These are phyloP conservation scores for Dryadomyces quercivorus DNA, from an alignment of 2,329 filamentous ascomycete genomes.

Conservation along the genomic window DNA sequence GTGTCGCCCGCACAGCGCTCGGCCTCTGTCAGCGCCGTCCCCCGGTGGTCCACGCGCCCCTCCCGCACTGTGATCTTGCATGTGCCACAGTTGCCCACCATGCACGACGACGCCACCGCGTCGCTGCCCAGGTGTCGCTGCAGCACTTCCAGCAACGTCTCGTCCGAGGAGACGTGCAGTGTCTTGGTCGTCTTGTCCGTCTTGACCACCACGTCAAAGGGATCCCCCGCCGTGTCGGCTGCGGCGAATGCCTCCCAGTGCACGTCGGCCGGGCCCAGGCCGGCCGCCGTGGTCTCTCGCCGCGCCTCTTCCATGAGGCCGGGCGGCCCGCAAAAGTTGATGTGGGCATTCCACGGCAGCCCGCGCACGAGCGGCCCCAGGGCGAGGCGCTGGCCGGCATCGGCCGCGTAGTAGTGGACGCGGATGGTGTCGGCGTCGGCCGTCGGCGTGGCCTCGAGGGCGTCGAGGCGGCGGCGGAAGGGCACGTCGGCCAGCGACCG, in stretches of 20 bases:
- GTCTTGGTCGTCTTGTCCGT: constrained; percentile 17
- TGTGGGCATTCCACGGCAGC: constrained; percentile 39
- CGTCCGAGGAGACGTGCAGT: constrained; percentile 33
- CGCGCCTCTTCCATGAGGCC: constrained; percentile 42
- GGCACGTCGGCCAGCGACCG: constrained; percentile 38
- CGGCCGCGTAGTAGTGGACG: constrained; percentile 35
- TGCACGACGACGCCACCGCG: constrained; percentile 35
- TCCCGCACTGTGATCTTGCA: constrained; percentile 30
- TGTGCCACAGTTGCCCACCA: constrained; percentile 42
- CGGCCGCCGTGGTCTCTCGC: constrained; percentile 25
- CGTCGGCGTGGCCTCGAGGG: constrained; percentile 17
- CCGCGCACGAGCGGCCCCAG: constrained; percentile 30
- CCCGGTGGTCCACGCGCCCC: constrained; percentile 36
- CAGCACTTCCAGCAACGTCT: constrained; percentile 37
- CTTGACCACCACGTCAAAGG: constrained; percentile 45
- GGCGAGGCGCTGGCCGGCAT: constrained; percentile 38
- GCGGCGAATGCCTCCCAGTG: constrained; percentile 47
- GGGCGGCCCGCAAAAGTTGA: constrained; percentile 49
- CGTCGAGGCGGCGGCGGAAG: constrained; percentile 34
- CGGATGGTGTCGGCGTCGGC: constrained; percentile 18
- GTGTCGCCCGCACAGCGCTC: constrained; percentile 24
- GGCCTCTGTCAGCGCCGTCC: constrained; percentile 31
- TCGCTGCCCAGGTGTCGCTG: constrained; percentile 26
- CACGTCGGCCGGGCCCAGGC: constrained; percentile 36
- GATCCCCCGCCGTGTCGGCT: constrained; percentile 40